Evolutionary conservation across 2,329 filamentous ascomycete species (phyloP).

Genomic region (Hawksworthiomyces lignivorus): DNA sequence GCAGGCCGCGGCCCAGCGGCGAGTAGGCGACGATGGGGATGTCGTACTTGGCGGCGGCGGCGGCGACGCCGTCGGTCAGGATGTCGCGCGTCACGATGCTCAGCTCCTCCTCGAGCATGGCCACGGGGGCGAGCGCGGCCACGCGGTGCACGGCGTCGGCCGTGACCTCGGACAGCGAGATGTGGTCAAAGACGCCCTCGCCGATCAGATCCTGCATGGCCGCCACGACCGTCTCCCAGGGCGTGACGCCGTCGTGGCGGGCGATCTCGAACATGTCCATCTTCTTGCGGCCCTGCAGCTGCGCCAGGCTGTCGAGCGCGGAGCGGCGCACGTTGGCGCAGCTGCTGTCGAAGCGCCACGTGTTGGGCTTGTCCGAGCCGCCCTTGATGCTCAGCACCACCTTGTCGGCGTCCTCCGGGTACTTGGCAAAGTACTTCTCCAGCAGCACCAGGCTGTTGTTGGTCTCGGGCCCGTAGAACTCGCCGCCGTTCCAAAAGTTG

Average conservation of each 20-base stretch:
- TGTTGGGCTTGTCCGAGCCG: constrained; percentile 10
- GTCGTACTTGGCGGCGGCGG: constrained; percentile 49
- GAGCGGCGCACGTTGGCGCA: constrained; percentile 22
- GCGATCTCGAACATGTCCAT: constrained; percentile 51
- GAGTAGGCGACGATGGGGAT: constrained; percentile 49
- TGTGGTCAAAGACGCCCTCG: constrained; percentile 48
- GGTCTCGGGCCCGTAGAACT: constrained; percentile 42
- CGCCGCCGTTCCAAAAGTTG: constrained; percentile 43
- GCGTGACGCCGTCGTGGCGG: constrained; percentile 37
- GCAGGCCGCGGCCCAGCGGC: constrained; percentile 51
- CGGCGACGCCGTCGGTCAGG: constrained; percentile 40
- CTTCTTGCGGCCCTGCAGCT: constrained; percentile 39
- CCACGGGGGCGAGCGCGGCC: constrained; percentile 38
- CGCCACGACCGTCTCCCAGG: constrained; percentile 40
- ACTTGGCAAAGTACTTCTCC: constrained; percentile 43
- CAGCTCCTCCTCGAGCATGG: constrained; percentile 34
- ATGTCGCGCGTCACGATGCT: constrained; percentile 49
- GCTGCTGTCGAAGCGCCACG: constrained; percentile 18
- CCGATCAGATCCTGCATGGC: constrained; percentile 36
- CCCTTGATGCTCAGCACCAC: constrained; percentile 26
- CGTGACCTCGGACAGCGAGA: constrained; percentile 47
- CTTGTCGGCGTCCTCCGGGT: constrained; percentile 34
- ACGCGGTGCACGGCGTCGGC: constrained; percentile 43
- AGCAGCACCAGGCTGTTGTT: constrained; percentile 42
- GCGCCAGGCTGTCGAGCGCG: constrained; percentile 28